A percentile compares a stretch with the other conserved stretches of the same genome.
Evolutionary conservation across 2,329 filamentous ascomycete species (phyloP).

Genomic region (Aspergillus hortae): DNA sequence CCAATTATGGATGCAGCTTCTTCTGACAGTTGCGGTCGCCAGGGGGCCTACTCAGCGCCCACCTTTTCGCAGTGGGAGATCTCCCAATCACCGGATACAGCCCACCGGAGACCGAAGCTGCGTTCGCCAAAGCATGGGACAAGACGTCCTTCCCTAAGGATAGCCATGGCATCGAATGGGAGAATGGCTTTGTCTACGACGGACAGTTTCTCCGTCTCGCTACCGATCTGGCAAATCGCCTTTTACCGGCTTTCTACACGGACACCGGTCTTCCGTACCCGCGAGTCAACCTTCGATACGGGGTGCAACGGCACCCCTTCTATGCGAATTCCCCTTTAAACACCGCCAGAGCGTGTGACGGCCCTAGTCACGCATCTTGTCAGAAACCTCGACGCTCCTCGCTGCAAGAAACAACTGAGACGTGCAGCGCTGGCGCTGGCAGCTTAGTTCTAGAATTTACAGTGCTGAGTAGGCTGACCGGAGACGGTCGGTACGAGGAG

Average conservation of each 20-base stretch:
- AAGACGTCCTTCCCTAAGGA: constrained; percentile 24
- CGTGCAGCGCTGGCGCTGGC: constrained; percentile 93
- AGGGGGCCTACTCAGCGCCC: constrained; percentile 85
- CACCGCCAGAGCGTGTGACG: constrained; percentile 34
- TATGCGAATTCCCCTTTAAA: constrained; percentile 83
- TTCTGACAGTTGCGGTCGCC: background rate
- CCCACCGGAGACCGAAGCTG: constrained; percentile 42
- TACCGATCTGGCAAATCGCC: constrained; percentile 73
- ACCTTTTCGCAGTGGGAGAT: constrained; percentile 88
- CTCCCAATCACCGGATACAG: constrained; percentile 79
- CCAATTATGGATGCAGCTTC: background rate
- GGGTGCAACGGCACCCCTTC: constrained; percentile 67
- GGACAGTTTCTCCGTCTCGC: constrained; percentile 89
- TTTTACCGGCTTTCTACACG: constrained; percentile 90
- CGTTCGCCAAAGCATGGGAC: constrained; percentile 41
- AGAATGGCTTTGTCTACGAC: constrained; percentile 75
- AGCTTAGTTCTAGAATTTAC: constrained; percentile 93
- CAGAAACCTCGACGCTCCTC: constrained; percentile 21
- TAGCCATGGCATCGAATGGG: constrained; percentile 60
- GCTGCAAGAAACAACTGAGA: constrained; percentile 78
- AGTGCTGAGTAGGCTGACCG: constrained; percentile 81
- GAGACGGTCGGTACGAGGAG: constrained; percentile 82
- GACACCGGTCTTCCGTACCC: constrained; percentile 91
- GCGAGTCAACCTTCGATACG: constrained; percentile 83
- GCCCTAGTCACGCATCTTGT: constrained; percentile 43